Conservation (phyloP, 2,329 filamentous ascomycete genomes). For the Cercospora zeae-maydis region DNA sequence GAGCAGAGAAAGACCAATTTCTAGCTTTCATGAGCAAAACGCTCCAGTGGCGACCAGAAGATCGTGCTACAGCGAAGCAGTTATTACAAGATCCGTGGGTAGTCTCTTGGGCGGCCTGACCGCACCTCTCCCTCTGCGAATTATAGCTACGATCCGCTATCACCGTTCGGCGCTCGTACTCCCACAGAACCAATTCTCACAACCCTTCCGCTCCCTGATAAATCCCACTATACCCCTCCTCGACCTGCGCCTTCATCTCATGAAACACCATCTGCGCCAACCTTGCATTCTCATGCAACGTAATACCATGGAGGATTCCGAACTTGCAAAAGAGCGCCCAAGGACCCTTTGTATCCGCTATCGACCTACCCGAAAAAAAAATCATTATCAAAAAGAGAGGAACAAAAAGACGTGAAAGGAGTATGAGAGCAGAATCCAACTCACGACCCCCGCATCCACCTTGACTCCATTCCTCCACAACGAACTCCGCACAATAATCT, state of each 20-base stretch:
- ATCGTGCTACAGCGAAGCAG: slow-evolving; percentile 37
- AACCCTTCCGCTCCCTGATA: slow-evolving; percentile 34
- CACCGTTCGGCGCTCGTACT: neutral
- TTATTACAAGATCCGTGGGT: slow-evolving; percentile 41
- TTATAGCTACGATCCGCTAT: neutral
- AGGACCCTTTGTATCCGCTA: slow-evolving; percentile 42
- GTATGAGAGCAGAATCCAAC: neutral
- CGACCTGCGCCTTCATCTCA: slow-evolving; percentile 37
- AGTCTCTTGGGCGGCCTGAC: neutral
- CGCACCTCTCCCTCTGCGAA: neutral
- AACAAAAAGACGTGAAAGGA: neutral
- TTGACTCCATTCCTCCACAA: slow-evolving; percentile 42
- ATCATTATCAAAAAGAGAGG: neutral
- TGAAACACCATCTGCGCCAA: slow-evolving; percentile 44
- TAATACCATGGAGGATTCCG: slow-evolving; percentile 32
- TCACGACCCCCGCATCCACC: slow-evolving; percentile 38
- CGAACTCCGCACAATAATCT: slow-evolving; percentile 40
- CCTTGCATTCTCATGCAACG: slow-evolving; percentile 36
- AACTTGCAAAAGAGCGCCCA: slow-evolving; percentile 40
- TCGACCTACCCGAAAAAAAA: slow-evolving; percentile 31
- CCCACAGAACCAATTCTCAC: neutral
- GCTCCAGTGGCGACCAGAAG: slow-evolving; percentile 41
- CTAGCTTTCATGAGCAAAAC: slow-evolving; percentile 38
- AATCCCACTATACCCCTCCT: slow-evolving; percentile 38
- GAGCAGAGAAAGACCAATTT: slow-evolving; percentile 35